Percentiles rank a stretch among this genome's conserved stretches.
Conservation (phyloP, 1,284 basidiomycete genomes). For the Chondrostereum purpureum region DNA sequence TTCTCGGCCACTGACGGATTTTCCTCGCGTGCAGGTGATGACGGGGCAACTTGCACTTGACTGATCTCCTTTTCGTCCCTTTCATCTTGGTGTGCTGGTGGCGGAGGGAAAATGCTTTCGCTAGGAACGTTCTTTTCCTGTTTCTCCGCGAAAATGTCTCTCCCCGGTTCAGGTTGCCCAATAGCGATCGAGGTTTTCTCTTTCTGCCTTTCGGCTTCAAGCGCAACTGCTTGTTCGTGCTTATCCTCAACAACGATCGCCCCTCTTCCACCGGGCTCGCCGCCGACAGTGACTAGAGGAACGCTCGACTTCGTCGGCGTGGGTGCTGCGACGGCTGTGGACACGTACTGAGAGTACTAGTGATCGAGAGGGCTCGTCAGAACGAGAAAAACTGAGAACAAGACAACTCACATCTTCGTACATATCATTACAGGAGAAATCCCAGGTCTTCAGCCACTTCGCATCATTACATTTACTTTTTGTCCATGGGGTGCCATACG, state of each 20-base stretch:
- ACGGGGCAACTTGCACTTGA: slow-evolving; percentile 19
- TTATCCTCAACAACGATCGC: slow-evolving; percentile 40
- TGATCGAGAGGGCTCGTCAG: slow-evolving; percentile 8
- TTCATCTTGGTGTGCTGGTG: slow-evolving; percentile 25
- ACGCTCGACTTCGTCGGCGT: slow-evolving; percentile 31
- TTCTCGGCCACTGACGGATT: slow-evolving; percentile 11
- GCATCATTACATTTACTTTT: slow-evolving; percentile 69
- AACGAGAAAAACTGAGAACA: not conserved
- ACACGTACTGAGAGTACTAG: slow-evolving; percentile 51
- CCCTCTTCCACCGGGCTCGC: slow-evolving; percentile 37
- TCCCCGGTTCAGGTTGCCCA: slow-evolving; percentile 59
- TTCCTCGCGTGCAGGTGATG: slow-evolving; percentile 2
- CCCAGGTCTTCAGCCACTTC: slow-evolving; percentile 90
- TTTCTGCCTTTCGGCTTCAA: slow-evolving; percentile 14
- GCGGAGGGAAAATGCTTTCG: slow-evolving; percentile 21
- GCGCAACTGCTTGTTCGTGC: slow-evolving; percentile 9
- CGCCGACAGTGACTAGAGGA: slow-evolving; percentile 38
- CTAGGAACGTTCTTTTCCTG: slow-evolving; percentile 33
- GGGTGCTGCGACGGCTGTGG: slow-evolving; percentile 23
- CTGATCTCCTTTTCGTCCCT: slow-evolving; percentile 31
- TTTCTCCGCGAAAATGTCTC: slow-evolving; percentile 54
- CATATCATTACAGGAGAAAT: slow-evolving; percentile 82
- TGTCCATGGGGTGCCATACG: slow-evolving; percentile 89
- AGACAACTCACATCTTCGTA: slow-evolving; percentile 44
- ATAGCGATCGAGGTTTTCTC: slow-evolving; percentile 35